These are phyloP conservation scores for Aureobasidium vineae DNA, from an alignment of 2,329 filamentous ascomycete genomes.

Conservation along the genomic window DNA sequence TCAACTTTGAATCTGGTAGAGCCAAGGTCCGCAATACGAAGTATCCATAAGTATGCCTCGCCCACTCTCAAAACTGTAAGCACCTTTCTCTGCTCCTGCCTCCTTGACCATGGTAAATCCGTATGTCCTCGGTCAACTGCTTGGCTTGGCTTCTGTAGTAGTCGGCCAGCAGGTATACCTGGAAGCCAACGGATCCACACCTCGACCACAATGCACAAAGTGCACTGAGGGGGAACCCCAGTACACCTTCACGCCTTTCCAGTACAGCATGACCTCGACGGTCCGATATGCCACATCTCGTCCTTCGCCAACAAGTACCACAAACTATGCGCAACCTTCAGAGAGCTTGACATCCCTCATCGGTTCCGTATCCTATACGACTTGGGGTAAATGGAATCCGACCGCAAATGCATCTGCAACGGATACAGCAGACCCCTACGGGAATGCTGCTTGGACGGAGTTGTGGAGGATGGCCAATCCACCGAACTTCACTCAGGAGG, in stretches of 20 bases:
- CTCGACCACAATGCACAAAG: slow-evolving; percentile 35
- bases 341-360: slow-evolving; percentile 40
- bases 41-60: neutral
- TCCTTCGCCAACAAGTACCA: slow-evolving; percentile 37
- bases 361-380: slow-evolving; percentile 41
- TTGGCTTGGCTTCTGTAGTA: slow-evolving; percentile 10
- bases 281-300: slow-evolving; percentile 42
- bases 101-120: neutral
- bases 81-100: neutral
- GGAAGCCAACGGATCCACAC: slow-evolving; percentile 35
- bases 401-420: slow-evolving; percentile 39
- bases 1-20: neutral
- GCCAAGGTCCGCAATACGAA: neutral
- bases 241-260: slow-evolving; percentile 37
- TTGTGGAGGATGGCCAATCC: slow-evolving; percentile 41
- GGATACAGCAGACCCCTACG: slow-evolving; percentile 31
- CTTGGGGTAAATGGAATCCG: slow-evolving; percentile 46
- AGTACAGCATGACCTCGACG: slow-evolving; percentile 44
- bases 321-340: slow-evolving; percentile 41
- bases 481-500: slow-evolving; percentile 42
- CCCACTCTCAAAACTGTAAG: neutral
- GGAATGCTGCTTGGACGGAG: slow-evolving; percentile 7
- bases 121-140: neutral
- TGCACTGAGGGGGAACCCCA: slow-evolving; percentile 34
- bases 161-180: slow-evolving; percentile 41